Evolutionary conservation across 495 filamentous ascomycete genomes (phyloP), one percentile per base, ranked within the genome.

Genomic region (Trichoderma virens): DNA sequence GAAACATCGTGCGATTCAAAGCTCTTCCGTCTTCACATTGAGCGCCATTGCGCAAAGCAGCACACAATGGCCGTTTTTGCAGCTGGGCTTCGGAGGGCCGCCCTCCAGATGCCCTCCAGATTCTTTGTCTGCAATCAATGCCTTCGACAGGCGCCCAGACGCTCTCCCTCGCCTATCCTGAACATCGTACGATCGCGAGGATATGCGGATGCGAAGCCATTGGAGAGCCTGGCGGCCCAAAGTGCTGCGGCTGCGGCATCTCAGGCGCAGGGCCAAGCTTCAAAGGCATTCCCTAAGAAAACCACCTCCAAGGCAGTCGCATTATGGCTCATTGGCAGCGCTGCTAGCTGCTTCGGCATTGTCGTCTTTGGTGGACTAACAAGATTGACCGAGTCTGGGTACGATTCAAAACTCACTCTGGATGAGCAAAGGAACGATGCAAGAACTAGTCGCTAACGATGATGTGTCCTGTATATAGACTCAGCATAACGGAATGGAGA

Each of bases 401-500:
- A 86, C 65, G 79, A 72, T 60, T 14, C 51, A 28, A 34, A 60
- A n/a, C 54, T 7, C 23, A 34, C 51, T 23, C 8, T 25, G 23
- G 20, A 47, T 62, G 8, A 9, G 61, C 31, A 1, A 2, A 3
- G 11, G 23, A 28, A 47, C 38, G 27, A 35, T 13, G 13, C n/a
- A n/a, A 38, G 3, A 8, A 30, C 31, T 2, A 20, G 23, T 38
- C 7, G 20, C 66, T 68, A 61, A 67, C 28, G 34, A 27, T 5
- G 32, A 4, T 35, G 5, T 5, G 11, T 35, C 32, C 32, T 11
- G 11, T 11, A n/a, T 67, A 59, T 64, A 96, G 93, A 56, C 85
- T 98, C 67, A 96, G 92, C 76, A 98, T 98, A 71, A 98, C 94
- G 61, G 95, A 98, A 92, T 98, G 94, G 94, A 90, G 87, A 67